Conservation (phyloP, 2,329 filamentous ascomycete genomes). For the Tolypocladium amazonense region DNA sequence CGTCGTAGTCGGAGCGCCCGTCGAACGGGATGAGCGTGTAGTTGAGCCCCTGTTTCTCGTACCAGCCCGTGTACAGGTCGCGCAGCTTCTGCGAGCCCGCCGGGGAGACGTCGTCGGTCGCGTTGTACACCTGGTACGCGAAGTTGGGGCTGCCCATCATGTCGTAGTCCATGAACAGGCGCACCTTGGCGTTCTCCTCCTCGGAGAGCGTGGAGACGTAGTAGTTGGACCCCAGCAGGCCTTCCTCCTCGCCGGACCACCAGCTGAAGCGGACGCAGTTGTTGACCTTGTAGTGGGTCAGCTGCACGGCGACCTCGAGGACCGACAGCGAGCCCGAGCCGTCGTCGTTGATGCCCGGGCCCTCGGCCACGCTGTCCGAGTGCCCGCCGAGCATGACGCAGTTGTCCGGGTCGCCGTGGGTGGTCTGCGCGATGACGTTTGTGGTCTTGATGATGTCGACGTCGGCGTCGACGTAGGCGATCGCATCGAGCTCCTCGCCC, state of each 20-base stretch:
- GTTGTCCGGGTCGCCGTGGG: conserved; percentile 47
- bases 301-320: conserved; percentile 50
- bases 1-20: conserved; percentile 70
- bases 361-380: conserved; percentile 51
- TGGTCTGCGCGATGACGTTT: conserved; percentile 55
- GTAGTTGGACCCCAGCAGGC: conserved; percentile 51
- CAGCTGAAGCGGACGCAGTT: conserved; percentile 59
- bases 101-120: conserved; percentile 61
- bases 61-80: conserved; percentile 58
- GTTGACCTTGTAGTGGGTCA: conserved; percentile 46
- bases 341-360: conserved; percentile 70
- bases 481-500: conserved; percentile 39
- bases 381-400: conserved; percentile 57
- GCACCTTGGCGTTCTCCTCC: conserved; percentile 51
- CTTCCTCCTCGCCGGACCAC: conserved; percentile 60
- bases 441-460: conserved; percentile 42
- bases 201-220: conserved; percentile 44
- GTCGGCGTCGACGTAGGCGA: conserved; percentile 48
- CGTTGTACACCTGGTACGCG: conserved; percentile 59
- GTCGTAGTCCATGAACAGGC: conserved; percentile 60
- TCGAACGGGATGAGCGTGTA: conserved; percentile 66
- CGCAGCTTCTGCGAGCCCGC: conserved; percentile 59
- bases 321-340: conserved; percentile 55
- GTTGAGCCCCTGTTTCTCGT: conserved; percentile 48
- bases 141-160: conserved; percentile 60